phyloP scores from a whole-genome alignment of 148 eudicot species.

The Nepenthes mirabilis region DNA sequence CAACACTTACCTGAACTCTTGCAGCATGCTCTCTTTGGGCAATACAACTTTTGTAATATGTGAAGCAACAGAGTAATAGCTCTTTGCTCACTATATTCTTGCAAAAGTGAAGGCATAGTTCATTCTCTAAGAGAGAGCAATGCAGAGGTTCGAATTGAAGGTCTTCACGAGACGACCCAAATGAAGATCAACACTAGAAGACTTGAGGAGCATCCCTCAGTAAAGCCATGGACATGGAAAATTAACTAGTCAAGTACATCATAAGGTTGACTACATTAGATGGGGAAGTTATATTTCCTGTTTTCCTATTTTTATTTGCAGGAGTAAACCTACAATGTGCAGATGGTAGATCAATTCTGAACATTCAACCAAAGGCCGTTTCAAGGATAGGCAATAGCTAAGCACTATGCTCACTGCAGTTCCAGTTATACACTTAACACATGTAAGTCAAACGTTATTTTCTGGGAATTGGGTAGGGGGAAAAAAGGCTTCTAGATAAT shows the following conservation, averaged over 20 bases:
- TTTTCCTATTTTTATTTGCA: constrained; percentile 1
- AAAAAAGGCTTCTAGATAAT: too few species aligned
- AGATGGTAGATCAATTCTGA: background rate
- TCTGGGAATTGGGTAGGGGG: too few species aligned
- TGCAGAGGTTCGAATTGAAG: constrained; percentile 1
- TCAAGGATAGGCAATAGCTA: background rate
- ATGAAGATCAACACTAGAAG: constrained; percentile 4
- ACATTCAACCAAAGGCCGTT: constrained; percentile 3
- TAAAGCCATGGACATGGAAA: too few species aligned
- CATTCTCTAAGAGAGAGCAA: background rate
- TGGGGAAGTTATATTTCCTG: background rate
- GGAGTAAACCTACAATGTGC: constrained; percentile 4
- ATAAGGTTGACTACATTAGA: background rate
- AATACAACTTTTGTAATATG: background rate
- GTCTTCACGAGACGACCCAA: background rate
- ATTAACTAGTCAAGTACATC: background rate
- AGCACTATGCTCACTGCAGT: background rate
- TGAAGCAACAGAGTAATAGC: background rate
- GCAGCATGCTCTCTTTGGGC: background rate
- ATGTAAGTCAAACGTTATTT: too few species aligned
- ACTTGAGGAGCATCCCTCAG: constrained; percentile 5
- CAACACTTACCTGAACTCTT: background rate
- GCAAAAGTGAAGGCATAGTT: constrained; percentile 1
- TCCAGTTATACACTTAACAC: background rate
- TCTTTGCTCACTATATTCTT: background rate